A percentile compares a stretch with the other conserved stretches of the same genome.
These are phyloP conservation scores for Neofusicoccum parvum DNA, from an alignment of 2,329 filamentous ascomycete species.

Conservation along the genomic window DNA sequence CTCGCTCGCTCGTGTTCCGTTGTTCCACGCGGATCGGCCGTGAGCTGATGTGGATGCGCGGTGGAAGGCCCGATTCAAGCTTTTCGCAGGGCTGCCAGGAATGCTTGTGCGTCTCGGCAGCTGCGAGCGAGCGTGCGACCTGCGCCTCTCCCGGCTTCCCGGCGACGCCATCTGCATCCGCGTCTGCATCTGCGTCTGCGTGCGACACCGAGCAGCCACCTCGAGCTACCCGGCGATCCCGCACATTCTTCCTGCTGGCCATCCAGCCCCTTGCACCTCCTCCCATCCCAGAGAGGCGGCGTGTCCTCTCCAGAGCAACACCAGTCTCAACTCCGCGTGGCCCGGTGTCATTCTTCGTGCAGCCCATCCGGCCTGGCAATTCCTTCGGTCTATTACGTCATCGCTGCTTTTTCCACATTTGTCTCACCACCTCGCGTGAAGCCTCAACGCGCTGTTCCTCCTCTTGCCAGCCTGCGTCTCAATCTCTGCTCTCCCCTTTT, in stretches of 20 bases:
- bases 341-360: neutral
- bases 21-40: neutral
- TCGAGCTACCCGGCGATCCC: neutral
- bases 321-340: neutral
- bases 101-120: slow-evolving; percentile 13
- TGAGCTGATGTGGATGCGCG: neutral
- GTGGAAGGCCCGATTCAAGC: slow-evolving; percentile 14
- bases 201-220: neutral
- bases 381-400: neutral
- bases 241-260: neutral
- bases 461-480: no score
- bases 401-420: neutral
- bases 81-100: slow-evolving; percentile 12
- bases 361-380: neutral
- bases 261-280: no score
- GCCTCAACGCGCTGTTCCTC: neutral
- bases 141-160: neutral
- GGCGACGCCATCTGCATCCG: no score
- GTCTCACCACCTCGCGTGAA: neutral
- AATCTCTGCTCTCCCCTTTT: no score
- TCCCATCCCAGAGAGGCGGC: no score
- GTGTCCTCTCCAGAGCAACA: no score
- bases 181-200: neutral
- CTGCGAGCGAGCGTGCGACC: no score
- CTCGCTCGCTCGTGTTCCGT: neutral